Evolutionary conservation across 2,329 filamentous ascomycete species (phyloP).

Genomic region (Diaporthe nobilis): DNA sequence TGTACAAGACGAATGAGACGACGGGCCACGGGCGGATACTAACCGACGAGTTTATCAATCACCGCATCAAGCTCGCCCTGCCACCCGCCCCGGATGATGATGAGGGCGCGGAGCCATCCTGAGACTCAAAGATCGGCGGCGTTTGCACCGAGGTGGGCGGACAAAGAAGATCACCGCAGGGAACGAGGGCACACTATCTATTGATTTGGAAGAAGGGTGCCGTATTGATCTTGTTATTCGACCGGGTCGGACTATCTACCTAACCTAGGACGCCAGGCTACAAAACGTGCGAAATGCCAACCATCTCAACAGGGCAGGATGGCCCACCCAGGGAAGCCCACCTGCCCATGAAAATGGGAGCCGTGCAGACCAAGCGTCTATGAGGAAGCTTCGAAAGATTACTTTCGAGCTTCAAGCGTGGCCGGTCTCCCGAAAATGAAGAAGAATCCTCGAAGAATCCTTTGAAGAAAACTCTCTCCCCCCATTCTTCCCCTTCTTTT

Average conservation of each 20-base stretch:
- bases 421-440: background rate
- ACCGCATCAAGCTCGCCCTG: constrained; percentile 72
- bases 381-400: background rate
- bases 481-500: background rate
- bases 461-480: background rate
- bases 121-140: background rate
- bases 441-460: background rate
- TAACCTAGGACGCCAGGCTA: constrained; percentile 39
- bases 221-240: constrained; percentile 24
- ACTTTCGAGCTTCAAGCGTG: background rate
- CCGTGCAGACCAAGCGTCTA: background rate
- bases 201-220: background rate
- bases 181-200: background rate
- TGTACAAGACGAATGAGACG: constrained; percentile 77
- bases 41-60: constrained; percentile 82
- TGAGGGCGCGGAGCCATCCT: constrained; percentile 21
- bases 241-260: constrained; percentile 31
- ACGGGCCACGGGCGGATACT: constrained; percentile 83
- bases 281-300: constrained; percentile 21
- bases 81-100: constrained; percentile 31
- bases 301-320: background rate
- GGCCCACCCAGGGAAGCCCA: background rate
- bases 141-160: background rate
- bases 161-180: background rate
- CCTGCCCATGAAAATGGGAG: background rate